phyloP scores from a whole-genome alignment of 768 basidiomycete genomes.

The Termitomyces eurrhizus region DNA sequence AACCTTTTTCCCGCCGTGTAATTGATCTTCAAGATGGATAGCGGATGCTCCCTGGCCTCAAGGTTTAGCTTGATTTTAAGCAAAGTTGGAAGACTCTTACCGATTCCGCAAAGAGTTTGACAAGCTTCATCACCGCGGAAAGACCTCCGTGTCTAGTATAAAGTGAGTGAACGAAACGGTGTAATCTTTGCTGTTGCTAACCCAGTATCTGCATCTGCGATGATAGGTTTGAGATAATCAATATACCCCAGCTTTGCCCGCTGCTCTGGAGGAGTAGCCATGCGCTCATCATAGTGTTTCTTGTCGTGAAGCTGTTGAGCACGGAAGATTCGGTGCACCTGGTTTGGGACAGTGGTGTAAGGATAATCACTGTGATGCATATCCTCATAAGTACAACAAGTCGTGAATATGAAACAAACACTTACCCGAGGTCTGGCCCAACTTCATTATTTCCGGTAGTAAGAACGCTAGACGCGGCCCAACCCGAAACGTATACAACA shows the following conservation, averaged over 20 bases:
- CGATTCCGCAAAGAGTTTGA: slow-evolving; percentile 92
- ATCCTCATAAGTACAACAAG: background rate
- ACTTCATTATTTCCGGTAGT: slow-evolving; percentile 92
- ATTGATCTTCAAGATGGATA: slow-evolving; percentile 91
- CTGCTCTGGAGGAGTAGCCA: slow-evolving; percentile 58
- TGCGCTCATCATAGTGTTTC: slow-evolving; percentile 87
- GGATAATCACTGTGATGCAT: slow-evolving; percentile 71
- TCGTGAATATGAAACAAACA: slow-evolving; percentile 20
- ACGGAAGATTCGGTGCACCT: slow-evolving; percentile 87
- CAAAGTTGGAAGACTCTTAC: slow-evolving; percentile 28
- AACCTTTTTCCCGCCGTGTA: slow-evolving; percentile 92
- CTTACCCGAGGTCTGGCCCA: slow-evolving; percentile 87
- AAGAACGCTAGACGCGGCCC: slow-evolving; percentile 83
- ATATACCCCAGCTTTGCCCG: slow-evolving; percentile 71
- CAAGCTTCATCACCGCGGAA: slow-evolving; percentile 93
- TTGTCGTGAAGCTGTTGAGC: slow-evolving; percentile 91
- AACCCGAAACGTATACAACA: slow-evolving; percentile 89
- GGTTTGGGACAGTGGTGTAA: slow-evolving; percentile 94
- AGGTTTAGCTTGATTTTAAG: background rate
- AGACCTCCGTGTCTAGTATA: slow-evolving; percentile 77
- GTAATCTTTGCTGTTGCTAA: slow-evolving; percentile 27
- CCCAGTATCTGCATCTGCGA: slow-evolving; percentile 96
- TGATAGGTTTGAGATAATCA: slow-evolving; percentile 89
- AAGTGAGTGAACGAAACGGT: background rate
- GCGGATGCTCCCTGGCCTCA: slow-evolving; percentile 69